These are phyloP conservation scores for Plenodomus lindquistii DNA, from an alignment of 2,329 filamentous ascomycete genomes.

Conservation along the genomic window DNA sequence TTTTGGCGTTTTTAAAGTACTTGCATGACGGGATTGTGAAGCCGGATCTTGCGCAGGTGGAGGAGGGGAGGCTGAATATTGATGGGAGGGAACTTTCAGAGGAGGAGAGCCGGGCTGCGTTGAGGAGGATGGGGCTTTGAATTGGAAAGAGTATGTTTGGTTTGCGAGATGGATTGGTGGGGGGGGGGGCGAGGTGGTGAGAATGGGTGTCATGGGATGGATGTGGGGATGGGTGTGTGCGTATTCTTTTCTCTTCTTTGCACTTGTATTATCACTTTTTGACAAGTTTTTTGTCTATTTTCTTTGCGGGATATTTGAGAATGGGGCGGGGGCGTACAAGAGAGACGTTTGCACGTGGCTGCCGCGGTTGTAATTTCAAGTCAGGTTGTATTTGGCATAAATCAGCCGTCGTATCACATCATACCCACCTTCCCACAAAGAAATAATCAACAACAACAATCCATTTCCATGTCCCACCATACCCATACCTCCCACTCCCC, in stretches of 20 bases:
- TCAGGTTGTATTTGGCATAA: too few relatives aligned
- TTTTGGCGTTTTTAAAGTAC: constrained; percentile 49
- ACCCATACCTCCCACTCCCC: not conserved
- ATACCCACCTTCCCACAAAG: too few relatives aligned
- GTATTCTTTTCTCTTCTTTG: not conserved
- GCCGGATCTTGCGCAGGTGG: constrained; percentile 58
- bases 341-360: too few relatives aligned
- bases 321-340: too few relatives aligned
- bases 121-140: constrained; percentile 38
- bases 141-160: too few relatives aligned
- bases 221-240: too few relatives aligned
- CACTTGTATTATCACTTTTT: not conserved
- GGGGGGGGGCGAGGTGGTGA: too few relatives aligned
- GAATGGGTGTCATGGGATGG: not conserved
- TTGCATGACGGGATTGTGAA: constrained; percentile 50
- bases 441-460: not conserved
- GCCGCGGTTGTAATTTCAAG: too few relatives aligned
- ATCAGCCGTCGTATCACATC: too few relatives aligned
- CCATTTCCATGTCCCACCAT: not conserved
- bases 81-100: constrained; percentile 37
- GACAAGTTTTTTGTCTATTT: not conserved
- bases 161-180: too few relatives aligned
- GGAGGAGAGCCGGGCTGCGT: constrained; percentile 36
- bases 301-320: not conserved
- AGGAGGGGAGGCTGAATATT: constrained; percentile 49